Percentiles rank a stretch among this genome's conserved stretches.
These are phyloP conservation scores for Eimeria sp. DNA, from an alignment of 169 alveolate genomes.

Conservation along the genomic window DNA sequence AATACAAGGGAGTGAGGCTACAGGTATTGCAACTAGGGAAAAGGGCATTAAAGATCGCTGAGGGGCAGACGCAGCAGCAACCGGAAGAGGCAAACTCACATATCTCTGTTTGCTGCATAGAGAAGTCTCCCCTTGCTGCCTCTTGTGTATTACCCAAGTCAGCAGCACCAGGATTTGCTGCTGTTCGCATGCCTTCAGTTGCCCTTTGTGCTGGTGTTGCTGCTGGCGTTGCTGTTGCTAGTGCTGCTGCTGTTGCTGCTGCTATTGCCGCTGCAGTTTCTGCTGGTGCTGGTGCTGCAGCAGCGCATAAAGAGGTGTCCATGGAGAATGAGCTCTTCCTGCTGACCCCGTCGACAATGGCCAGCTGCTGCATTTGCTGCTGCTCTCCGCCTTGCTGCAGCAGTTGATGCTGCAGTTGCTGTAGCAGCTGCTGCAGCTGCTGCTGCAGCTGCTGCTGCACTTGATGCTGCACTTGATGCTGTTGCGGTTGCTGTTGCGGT, in stretches of 20 bases:
- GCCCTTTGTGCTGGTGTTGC: not conserved
- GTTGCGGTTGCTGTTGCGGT: not conserved
- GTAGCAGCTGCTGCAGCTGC: not conserved
- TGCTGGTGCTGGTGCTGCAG: not conserved
- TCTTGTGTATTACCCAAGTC: not conserved
- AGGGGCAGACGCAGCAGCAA: not conserved
- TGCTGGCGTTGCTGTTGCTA: constrained; percentile 14
- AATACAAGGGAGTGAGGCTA: not conserved
- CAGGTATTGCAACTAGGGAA: not conserved
- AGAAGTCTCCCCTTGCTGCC: not conserved
- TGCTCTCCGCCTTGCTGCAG: not conserved
- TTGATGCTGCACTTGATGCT: not conserved
- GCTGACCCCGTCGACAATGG: not conserved
- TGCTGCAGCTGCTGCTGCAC: constrained; percentile 9
- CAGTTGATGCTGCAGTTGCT: not conserved
- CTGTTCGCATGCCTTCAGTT: not conserved
- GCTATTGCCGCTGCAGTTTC: not conserved
- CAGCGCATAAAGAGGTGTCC: not conserved
- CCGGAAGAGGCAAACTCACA: not conserved
- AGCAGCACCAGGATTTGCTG: constrained; percentile 19
- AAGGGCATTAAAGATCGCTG: no score
- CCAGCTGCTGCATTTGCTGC: not conserved
- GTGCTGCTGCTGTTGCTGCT: not conserved
- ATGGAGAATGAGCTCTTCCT: not conserved
- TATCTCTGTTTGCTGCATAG: constrained; percentile 1